phyloP scores from a whole-genome alignment of 352 stramenopile genomes.

The Pythium pectinolyticum region DNA sequence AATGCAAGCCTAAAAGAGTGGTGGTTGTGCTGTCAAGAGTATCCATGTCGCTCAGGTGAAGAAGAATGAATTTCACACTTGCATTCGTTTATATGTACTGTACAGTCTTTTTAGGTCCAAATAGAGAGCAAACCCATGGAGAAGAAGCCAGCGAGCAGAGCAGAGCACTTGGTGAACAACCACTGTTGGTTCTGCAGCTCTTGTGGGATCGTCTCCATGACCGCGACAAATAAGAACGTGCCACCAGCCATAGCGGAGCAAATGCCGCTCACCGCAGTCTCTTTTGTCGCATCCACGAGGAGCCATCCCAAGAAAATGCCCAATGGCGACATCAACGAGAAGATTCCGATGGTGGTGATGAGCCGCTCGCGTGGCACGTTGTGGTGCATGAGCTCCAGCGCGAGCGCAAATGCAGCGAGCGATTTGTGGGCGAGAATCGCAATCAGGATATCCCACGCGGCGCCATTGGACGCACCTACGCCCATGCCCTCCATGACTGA shows the following conservation, averaged over 20 bases:
- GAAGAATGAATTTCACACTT: too few species aligned
- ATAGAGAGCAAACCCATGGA: slow-evolving; percentile 71
- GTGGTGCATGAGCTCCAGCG: slow-evolving; percentile 73
- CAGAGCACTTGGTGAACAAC: slow-evolving; percentile 52
- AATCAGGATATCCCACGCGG: slow-evolving; percentile 75
- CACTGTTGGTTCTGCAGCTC: slow-evolving; percentile 61
- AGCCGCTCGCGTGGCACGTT: slow-evolving; percentile 40
- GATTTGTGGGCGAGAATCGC: slow-evolving; percentile 86
- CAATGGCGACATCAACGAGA: slow-evolving; percentile 74
- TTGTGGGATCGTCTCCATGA: slow-evolving; percentile 83
- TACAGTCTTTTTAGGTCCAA: slow-evolving; percentile 59
- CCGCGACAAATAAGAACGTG: slow-evolving; percentile 80
- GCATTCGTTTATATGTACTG: too few species aligned
- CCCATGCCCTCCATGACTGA: slow-evolving; percentile 87
- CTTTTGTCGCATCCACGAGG: slow-evolving; percentile 42
- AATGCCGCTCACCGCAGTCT: slow-evolving; percentile 55
- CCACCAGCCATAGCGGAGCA: slow-evolving; percentile 75
- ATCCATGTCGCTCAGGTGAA: too few species aligned
- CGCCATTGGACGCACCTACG: slow-evolving; percentile 56
- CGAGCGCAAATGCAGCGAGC: slow-evolving; percentile 69
- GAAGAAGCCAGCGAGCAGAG: slow-evolving; percentile 55
- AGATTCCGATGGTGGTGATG: slow-evolving; percentile 47
- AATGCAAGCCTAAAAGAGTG: neutral
- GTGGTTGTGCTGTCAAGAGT: too few species aligned
- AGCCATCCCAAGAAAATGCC: slow-evolving; percentile 67